phyloP scores from a whole-genome alignment of 108 stramenopile species.

The Cyclotella kingstonii region DNA sequence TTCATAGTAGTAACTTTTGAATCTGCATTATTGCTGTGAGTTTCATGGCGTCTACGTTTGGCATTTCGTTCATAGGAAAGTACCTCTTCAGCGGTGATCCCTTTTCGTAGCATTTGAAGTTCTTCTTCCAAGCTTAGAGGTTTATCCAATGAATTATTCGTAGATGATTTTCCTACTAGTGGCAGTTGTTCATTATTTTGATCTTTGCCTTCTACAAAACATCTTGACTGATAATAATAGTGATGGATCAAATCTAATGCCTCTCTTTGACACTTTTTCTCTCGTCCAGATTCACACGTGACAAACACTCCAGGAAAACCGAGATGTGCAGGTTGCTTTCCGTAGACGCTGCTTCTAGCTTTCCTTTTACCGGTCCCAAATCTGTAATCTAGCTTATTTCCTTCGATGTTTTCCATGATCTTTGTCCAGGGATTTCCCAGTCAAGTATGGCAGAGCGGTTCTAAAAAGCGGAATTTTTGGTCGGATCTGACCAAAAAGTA shows the following conservation, averaged over 20 bases:
- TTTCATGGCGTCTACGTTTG: conserved; percentile 15
- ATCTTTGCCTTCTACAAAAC: neutral
- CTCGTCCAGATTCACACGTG: conserved; percentile 71
- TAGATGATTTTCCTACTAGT: neutral
- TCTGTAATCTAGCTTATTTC: no score
- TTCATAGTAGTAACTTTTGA: conserved; percentile 20
- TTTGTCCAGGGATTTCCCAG: no score
- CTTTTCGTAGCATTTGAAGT: conserved; percentile 55
- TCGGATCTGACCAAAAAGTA: no score
- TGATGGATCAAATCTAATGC: conserved; percentile 71
- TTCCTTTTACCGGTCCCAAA: neutral
- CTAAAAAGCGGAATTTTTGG: no score
- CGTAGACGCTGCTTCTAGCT: conserved; percentile 7
- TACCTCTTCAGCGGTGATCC: conserved; percentile 43
- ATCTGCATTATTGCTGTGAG: neutral
- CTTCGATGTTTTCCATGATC: no score
- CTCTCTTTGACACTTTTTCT: conserved; percentile 71
- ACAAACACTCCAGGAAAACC: conserved; percentile 71
- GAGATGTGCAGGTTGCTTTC: conserved; percentile 17
- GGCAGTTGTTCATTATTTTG: conserved; percentile 1
- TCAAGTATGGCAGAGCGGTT: no score
- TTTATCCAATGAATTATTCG: conserved; percentile 2
- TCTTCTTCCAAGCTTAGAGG: conserved; percentile 74
- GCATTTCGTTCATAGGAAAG: conserved; percentile 21
- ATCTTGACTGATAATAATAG: conserved; percentile 45